These are phyloP conservation scores for Clitoria ternatea DNA, from an alignment of 306 rosid genomes.

Conservation along the genomic window DNA sequence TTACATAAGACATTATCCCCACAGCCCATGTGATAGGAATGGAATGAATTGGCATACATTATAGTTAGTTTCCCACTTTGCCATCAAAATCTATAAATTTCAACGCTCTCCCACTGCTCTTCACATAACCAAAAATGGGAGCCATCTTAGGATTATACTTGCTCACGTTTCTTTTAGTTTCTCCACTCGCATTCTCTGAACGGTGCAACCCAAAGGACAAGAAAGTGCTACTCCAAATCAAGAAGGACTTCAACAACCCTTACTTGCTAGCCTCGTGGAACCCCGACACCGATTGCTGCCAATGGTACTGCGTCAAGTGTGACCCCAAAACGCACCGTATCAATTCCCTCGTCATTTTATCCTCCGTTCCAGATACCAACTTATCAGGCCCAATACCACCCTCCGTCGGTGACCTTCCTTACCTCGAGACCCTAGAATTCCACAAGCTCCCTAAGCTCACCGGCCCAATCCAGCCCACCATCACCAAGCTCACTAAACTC, in stretches of 20 bases:
- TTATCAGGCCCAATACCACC: constrained; percentile 59
- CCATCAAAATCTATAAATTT: constrained; percentile 16
- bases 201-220: constrained; percentile 69
- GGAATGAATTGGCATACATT: not conserved
- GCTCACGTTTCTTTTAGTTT: constrained; percentile 8
- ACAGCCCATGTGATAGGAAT: not conserved
- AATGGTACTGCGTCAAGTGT: constrained; percentile 60
- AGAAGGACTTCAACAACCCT: constrained; percentile 63
- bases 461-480: constrained; percentile 62
- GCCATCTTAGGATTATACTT: not conserved
- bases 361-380: constrained; percentile 24
- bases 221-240: constrained; percentile 60
- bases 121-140: constrained; percentile 3
- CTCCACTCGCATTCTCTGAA: constrained; percentile 33
- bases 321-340: constrained; percentile 58
- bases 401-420: constrained; percentile 65
- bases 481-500: constrained; percentile 52
- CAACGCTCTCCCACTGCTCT: not conserved
- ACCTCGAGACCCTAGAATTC: constrained; percentile 39
- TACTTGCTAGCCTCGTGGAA: constrained; percentile 62
- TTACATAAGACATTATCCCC: not conserved
- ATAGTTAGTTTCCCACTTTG: not conserved
- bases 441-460: constrained; percentile 57
- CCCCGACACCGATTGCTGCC: constrained; percentile 55
- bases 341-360: constrained; percentile 39